A percentile compares a stretch with the other conserved stretches of the same genome.
Conservation (phyloP, 495 filamentous ascomycete genomes). For the Hypoxylon trugodes region DNA sequence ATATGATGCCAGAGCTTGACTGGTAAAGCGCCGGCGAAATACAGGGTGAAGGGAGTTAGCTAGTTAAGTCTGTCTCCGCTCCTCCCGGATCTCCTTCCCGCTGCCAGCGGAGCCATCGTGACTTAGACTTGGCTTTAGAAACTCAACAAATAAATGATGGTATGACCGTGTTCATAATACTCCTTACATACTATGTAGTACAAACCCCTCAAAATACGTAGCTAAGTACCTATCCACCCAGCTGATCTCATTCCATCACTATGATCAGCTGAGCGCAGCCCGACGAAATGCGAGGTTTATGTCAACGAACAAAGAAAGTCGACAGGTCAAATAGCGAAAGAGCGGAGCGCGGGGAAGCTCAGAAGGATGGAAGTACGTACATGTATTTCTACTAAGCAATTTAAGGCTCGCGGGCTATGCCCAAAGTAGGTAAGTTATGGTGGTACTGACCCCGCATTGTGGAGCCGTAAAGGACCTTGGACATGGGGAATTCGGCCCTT, state of each 20-base stretch:
- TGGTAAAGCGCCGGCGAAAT: constrained; percentile 21
- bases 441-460: constrained; percentile 32
- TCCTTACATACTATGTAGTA: too few relatives aligned
- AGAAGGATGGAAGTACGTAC: constrained; percentile 18
- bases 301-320: not conserved
- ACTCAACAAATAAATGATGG: too few relatives aligned
- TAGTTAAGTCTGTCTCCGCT: not conserved
- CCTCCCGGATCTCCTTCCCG: not conserved
- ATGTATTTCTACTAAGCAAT: not conserved
- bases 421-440: not conserved
- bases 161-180: too few relatives aligned
- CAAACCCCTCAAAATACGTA: too few relatives aligned
- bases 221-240: too few relatives aligned
- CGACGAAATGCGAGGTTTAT: constrained; percentile 14
- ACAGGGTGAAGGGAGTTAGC: constrained; percentile 3
- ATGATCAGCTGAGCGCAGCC: not conserved
- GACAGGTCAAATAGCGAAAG: not conserved
- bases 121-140: not conserved
- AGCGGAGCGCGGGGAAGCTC: constrained; percentile 17
- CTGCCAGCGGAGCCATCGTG: not conserved
- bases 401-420: constrained; percentile 6
- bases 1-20: not conserved
- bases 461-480: constrained; percentile 22
- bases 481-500: constrained; percentile 29
- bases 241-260: not conserved